phyloP scores from a whole-genome alignment of 768 basidiomycete genomes.

The Lactarius indigo region DNA sequence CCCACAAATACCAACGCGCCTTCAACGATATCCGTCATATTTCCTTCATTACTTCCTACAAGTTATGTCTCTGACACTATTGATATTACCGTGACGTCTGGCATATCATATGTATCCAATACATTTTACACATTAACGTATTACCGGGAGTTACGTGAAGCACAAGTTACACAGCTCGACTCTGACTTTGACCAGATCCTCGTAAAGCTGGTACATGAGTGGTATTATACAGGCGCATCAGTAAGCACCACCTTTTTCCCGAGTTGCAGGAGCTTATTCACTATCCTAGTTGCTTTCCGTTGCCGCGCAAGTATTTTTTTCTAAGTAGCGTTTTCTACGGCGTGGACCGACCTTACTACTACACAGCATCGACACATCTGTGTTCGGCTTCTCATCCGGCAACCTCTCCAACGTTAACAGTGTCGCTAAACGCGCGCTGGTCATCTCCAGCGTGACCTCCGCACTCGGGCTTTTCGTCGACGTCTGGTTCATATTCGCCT shows the following conservation, averaged over 20 bases:
- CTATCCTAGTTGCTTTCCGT: conserved; percentile 55
- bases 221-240: conserved; percentile 62
- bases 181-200: conserved; percentile 52
- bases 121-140: conserved; percentile 50
- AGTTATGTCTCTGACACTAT: conserved; percentile 35
- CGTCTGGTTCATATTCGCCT: conserved; percentile 63
- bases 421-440: conserved; percentile 49
- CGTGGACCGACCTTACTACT: conserved; percentile 1
- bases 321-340: not conserved
- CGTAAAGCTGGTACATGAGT: conserved; percentile 50
- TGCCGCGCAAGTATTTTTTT: conserved; percentile 43
- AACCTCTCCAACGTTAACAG: conserved; percentile 48
- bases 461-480: conserved; percentile 62
- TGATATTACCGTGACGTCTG: conserved; percentile 33
- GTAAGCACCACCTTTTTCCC: conserved; percentile 34
- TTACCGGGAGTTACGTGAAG: conserved; percentile 53
- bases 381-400: conserved; percentile 56
- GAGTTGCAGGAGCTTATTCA: not conserved
- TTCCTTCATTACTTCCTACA: conserved; percentile 20
- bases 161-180: conserved; percentile 32
- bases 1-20: not conserved
- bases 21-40: conserved; percentile 12
- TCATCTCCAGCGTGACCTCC: conserved; percentile 54
- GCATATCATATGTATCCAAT: conserved; percentile 35
- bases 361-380: conserved; percentile 45